phyloP scores from a whole-genome alignment of 2,329 filamentous ascomycete genomes.

The Tolypocladium endophyticum region DNA sequence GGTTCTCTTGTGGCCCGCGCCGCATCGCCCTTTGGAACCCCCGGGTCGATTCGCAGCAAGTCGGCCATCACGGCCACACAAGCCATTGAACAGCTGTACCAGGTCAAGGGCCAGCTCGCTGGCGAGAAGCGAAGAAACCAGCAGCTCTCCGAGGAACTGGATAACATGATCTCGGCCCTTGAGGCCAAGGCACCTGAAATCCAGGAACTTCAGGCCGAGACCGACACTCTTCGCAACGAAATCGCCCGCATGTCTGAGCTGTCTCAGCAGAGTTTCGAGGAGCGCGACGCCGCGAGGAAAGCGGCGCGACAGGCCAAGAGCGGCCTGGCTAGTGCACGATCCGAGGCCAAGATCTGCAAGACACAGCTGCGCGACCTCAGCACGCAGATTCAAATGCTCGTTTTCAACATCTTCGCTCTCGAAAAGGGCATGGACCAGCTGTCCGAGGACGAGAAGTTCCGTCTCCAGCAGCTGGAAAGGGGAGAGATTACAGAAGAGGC shows the following conservation, averaged over 20 bases:
- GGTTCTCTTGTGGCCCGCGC: conserved; percentile 41
- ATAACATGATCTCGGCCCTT: conserved; percentile 75
- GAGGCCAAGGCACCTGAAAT: conserved; percentile 83
- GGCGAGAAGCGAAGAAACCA: conserved; percentile 65
- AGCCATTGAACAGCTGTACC: conserved; percentile 53
- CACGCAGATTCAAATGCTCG: conserved; percentile 79
- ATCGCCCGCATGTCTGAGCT: conserved; percentile 77
- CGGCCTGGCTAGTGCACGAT: conserved; percentile 51
- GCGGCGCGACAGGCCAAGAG: conserved; percentile 68
- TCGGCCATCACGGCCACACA: conserved; percentile 48
- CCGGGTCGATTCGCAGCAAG: conserved; percentile 46
- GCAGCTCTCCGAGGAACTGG: conserved; percentile 64
- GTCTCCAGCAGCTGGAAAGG: conserved; percentile 67
- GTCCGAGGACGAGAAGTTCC: conserved; percentile 58
- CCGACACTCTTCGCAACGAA: conserved; percentile 68
- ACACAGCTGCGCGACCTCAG: conserved; percentile 85
- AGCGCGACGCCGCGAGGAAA: conserved; percentile 69
- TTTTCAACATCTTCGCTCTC: conserved; percentile 75
- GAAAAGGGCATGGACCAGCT: conserved; percentile 70
- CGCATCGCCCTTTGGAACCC: conserved; percentile 53
- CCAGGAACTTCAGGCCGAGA: conserved; percentile 72
- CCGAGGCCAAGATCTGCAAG: conserved; percentile 68
- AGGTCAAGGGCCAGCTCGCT: conserved; percentile 61
- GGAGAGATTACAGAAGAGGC: conserved; percentile 64
- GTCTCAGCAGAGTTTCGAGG: conserved; percentile 70